A percentile compares a stretch with the other conserved stretches of the same genome.
Evolutionary conservation across 2,329 filamentous ascomycete species (phyloP).

Genomic region (Sarocladiaceae sp.): DNA sequence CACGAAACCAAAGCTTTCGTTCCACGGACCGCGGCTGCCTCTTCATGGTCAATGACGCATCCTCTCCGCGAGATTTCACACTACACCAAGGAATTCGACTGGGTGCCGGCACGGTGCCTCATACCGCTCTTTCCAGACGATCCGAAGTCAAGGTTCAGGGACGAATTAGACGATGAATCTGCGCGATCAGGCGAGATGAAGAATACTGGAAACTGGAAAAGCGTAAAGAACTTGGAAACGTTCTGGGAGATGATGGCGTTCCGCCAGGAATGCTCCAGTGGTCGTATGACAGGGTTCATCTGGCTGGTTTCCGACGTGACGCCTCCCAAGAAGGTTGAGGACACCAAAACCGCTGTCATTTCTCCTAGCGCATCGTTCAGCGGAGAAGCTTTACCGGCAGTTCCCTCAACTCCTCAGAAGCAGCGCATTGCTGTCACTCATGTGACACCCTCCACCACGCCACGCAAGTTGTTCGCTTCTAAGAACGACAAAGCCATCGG

Average conservation of each 20-base stretch:
- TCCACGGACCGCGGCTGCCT: conserved; percentile 47
- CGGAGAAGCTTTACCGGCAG: background rate
- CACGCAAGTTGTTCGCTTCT: conserved; percentile 27
- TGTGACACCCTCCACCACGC: conserved; percentile 26
- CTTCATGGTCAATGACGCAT: conserved; percentile 64
- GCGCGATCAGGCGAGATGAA: conserved; percentile 51
- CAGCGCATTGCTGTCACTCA: conserved; percentile 9
- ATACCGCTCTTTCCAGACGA: conserved; percentile 93
- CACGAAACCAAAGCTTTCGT: conserved; percentile 77
- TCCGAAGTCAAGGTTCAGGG: conserved; percentile 84
- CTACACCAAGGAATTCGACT: conserved; percentile 52
- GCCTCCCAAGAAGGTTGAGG: conserved; percentile 11
- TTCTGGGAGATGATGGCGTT: conserved; percentile 99
- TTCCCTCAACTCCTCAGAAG: conserved; percentile 7
- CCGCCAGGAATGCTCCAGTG: conserved; percentile 91
- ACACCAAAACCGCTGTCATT: conserved; percentile 13
- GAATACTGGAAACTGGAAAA: conserved; percentile 70
- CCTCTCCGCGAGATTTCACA: conserved; percentile 64
- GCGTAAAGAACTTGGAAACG: conserved; percentile 76
- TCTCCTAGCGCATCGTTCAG: conserved; percentile 19
- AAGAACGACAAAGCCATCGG: conserved; percentile 14
- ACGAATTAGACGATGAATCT: conserved; percentile 83
- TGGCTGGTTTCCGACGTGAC: conserved; percentile 79
- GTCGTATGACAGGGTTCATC: conserved; percentile 86
- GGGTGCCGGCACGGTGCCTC: conserved; percentile 73